These are phyloP conservation scores for Penicillium soppii DNA, from an alignment of 495 filamentous ascomycete genomes.

Conservation along the genomic window DNA sequence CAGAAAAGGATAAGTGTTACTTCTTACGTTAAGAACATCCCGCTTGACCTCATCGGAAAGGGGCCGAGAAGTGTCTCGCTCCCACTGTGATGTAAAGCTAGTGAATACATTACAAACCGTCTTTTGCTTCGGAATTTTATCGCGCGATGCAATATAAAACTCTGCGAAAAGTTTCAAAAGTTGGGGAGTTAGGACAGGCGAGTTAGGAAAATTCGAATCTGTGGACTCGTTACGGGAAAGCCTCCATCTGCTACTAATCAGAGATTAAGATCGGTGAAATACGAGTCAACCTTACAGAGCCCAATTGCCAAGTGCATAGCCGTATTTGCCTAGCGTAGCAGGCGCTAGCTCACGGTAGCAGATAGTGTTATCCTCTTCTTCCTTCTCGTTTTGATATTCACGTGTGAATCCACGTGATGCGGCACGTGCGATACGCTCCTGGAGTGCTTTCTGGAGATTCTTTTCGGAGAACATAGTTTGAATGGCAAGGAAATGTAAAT, in stretches of 20 bases:
- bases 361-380: slow-evolving; percentile 16
- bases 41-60: slow-evolving; percentile 5
- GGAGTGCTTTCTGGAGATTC: slow-evolving; percentile 3
- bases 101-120: slow-evolving; percentile 8
- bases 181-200: not conserved
- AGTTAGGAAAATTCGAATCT: not conserved
- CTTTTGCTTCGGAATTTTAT: slow-evolving; percentile 3
- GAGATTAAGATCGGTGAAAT: not conserved
- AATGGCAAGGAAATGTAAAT: not conserved
- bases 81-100: slow-evolving; percentile 9
- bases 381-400: slow-evolving; percentile 15
- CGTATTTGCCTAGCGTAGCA: slow-evolving; percentile 20
- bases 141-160: slow-evolving; percentile 7
- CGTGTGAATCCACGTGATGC: slow-evolving; percentile 21
- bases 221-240: not conserved
- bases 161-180: not conserved
- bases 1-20: slow-evolving; percentile 1
- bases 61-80: slow-evolving; percentile 9
- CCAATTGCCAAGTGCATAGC: slow-evolving; percentile 11
- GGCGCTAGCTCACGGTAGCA: slow-evolving; percentile 14
- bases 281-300: slow-evolving; percentile 6
- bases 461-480: not conserved
- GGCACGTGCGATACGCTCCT: slow-evolving; percentile 15
- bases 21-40: slow-evolving; percentile 15
- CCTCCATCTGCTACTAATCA: not conserved